Evolutionary conservation across 176 grass and related monocot species (phyloP), one percentile per base, ranked within the genome.

Genomic region (Musa beccarii): DNA sequence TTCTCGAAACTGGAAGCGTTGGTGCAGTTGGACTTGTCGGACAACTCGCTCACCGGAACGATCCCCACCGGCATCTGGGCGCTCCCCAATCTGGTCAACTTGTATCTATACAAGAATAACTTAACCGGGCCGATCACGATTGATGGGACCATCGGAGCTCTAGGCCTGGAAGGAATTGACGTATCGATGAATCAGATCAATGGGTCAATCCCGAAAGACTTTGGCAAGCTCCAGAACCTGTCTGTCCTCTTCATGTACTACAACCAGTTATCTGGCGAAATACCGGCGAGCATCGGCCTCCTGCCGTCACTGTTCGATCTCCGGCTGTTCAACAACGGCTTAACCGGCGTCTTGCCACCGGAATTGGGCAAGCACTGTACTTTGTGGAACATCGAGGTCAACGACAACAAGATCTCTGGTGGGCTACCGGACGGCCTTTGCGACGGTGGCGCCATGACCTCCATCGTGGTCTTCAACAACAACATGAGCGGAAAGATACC

Each of bases 221-320:
- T 98, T 21, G 86, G 88, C 1, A 67, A 26, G 25, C 67, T 93
- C 14, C 1, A 17, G 19, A 93, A 87, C 0, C 86, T 98, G 51
- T 26, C n/a, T 0, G 1, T 0, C 0, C 34, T 91, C 20, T 0
- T 0, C 22, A 19, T 98, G 72, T 85, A 19, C 69, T 0, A 2
- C 13, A 93, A 91, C 77, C 83, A 62, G 12, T 80, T 98, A 53
- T 84, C 86, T 21, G 90, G 94, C 23, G 78, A 98, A n/a, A 91
- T 98, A 79, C 88, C 94, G 8, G 49, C 26, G 4, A 84, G 84
- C 86, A 89, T 98, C 51, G 84, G 82, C 23, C 64, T 16, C 69
- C 72, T 98, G 19, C 85, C 84, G 1, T 76, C 74, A 1, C 56
- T 98, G 69, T 2, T 0, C 6, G 1, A 4, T 0, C 22, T 98